Conservation (phyloP, 148 eudicot species). For the Polygonum maritimum region DNA sequence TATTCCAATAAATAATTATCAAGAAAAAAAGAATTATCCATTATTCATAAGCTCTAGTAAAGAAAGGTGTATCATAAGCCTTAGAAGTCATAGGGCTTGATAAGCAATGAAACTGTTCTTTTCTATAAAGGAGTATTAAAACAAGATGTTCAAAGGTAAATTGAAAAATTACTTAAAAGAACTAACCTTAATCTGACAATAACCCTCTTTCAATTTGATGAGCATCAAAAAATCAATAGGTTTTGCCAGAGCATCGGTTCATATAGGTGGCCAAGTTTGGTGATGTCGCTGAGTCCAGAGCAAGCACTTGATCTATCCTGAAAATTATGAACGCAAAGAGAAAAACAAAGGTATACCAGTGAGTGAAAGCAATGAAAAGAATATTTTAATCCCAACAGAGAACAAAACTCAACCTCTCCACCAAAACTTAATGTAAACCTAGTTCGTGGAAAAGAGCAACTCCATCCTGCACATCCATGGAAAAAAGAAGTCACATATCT, state of each 20-base stretch:
- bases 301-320: slow-evolving; percentile 97
- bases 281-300: slow-evolving; percentile 99
- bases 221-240: slow-evolving; percentile 86
- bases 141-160: slow-evolving; percentile 2
- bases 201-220: slow-evolving; percentile 72
- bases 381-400: not conserved
- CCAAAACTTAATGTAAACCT: slow-evolving; percentile 73
- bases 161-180: not conserved
- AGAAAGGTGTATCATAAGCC: not conserved
- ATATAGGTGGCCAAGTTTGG: slow-evolving; percentile 96
- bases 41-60: not conserved
- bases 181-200: slow-evolving; percentile 83
- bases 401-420: slow-evolving; percentile 64
- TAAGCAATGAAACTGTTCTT: not conserved
- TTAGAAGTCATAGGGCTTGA: not conserved
- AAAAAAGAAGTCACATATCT: not conserved
- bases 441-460: slow-evolving; percentile 64
- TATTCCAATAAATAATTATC: not conserved
- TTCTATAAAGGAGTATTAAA: not conserved
- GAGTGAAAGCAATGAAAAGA: slow-evolving; percentile 7
- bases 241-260: slow-evolving; percentile 77
- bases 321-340: not conserved
- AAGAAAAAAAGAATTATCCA: not conserved
- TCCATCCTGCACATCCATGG: slow-evolving; percentile 64
- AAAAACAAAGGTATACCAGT: not conserved